phyloP scores from a whole-genome alignment of 306 rosid genomes.

The Cyamopsis tetragonoloba region DNA sequence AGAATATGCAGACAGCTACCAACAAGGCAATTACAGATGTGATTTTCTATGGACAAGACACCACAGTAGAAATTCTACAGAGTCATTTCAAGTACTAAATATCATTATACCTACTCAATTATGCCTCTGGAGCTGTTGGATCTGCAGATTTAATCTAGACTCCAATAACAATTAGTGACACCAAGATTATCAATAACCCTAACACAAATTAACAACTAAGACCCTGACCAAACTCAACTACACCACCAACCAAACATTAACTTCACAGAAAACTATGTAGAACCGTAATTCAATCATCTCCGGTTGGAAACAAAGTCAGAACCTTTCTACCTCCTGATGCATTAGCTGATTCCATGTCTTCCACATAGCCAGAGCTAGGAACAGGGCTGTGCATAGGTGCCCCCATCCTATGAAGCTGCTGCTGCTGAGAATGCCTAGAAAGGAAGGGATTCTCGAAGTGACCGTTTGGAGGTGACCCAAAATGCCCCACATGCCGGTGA shows the following conservation, averaged over 20 bases:
- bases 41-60: constrained; percentile 24
- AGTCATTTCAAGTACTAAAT: constrained; percentile 3
- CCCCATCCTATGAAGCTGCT: constrained; percentile 70
- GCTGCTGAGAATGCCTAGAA: constrained; percentile 68
- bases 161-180: constrained; percentile 37
- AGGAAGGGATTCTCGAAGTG: constrained; percentile 82
- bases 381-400: constrained; percentile 55
- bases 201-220: constrained; percentile 34
- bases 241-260: constrained; percentile 30
- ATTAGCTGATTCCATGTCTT: constrained; percentile 81
- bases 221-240: constrained; percentile 36
- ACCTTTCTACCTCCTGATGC: constrained; percentile 81
- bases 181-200: constrained; percentile 27
- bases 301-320: constrained; percentile 88
- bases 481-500: constrained; percentile 81
- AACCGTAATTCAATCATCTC: constrained; percentile 67
- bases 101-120: constrained; percentile 18
- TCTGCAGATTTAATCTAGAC: constrained; percentile 36
- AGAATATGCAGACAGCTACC: constrained; percentile 29
- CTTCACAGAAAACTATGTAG: constrained; percentile 33
- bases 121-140: constrained; percentile 34
- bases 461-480: constrained; percentile 81
- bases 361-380: constrained; percentile 56
- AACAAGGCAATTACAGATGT: constrained; percentile 36
- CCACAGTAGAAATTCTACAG: constrained; percentile 21